phyloP scores from a whole-genome alignment of 495 filamentous ascomycete species.

The Elasticomyces elasticus region DNA sequence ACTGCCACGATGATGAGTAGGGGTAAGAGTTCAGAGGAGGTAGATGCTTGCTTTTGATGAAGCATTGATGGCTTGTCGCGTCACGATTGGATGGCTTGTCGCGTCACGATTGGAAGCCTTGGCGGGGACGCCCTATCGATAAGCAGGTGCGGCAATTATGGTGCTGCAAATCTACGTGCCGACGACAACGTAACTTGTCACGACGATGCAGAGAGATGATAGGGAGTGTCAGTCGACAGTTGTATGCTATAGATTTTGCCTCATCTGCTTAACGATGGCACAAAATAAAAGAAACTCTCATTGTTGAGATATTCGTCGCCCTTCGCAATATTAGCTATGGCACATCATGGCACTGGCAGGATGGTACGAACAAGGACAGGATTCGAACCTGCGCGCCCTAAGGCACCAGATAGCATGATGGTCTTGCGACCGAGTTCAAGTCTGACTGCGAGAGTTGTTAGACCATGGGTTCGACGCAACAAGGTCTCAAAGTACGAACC shows the following conservation, averaged over 20 bases:
- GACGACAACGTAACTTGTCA: too few relatives aligned
- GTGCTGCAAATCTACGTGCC: too few relatives aligned
- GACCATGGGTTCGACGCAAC: too few relatives aligned
- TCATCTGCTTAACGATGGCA: too few relatives aligned
- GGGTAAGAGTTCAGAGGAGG: too few relatives aligned
- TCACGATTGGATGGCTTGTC: not conserved
- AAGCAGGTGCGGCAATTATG: too few relatives aligned
- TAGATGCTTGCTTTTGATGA: not conserved
- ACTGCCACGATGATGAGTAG: too few relatives aligned
- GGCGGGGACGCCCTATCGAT: not conserved
- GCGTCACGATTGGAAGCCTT: not conserved
- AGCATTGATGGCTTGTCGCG: not conserved
- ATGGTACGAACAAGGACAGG: slow-evolving; percentile 11
- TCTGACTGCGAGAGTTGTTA: slow-evolving; percentile 1
- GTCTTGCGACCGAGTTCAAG: slow-evolving; percentile 10
- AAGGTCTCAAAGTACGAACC: not conserved
- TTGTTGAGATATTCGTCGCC: not conserved
- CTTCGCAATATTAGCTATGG: too few relatives aligned
- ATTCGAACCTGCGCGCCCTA: slow-evolving; percentile 23
- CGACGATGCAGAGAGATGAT: too few relatives aligned
- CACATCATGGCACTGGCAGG: too few relatives aligned
- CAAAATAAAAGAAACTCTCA: not conserved
- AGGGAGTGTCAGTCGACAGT: too few relatives aligned
- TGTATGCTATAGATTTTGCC: too few relatives aligned
- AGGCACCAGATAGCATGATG: slow-evolving; percentile 19